phyloP scores from a whole-genome alignment of 2,329 filamentous ascomycete genomes.

The Colletotrichum sp. region DNA sequence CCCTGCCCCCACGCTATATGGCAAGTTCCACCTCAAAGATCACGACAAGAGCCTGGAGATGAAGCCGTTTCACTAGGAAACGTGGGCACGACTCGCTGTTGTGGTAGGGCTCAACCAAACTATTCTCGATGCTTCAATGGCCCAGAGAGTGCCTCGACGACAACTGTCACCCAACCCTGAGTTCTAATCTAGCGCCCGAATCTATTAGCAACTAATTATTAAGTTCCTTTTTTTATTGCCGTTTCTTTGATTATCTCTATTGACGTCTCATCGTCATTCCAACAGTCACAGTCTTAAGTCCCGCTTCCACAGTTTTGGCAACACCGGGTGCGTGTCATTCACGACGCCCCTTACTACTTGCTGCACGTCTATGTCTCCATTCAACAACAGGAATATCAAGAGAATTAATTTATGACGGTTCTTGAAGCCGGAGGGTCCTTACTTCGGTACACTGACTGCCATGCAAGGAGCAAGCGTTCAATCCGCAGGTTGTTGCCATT shows the following conservation, averaged over 20 bases:
- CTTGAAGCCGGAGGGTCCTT: not conserved
- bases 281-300: too few species aligned
- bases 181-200: too few species aligned
- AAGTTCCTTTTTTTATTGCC: not conserved
- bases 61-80: not conserved
- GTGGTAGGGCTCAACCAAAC: not conserved
- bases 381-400: not conserved
- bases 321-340: not conserved
- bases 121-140: not conserved
- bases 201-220: too few species aligned
- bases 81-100: not conserved
- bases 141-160: not conserved
- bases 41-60: not conserved
- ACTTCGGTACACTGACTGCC: not conserved
- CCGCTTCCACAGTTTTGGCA: not conserved
- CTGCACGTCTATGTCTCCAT: not conserved
- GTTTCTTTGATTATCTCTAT: not conserved
- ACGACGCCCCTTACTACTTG: not conserved
- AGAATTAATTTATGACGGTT: not conserved
- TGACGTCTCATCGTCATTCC: not conserved
- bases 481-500: not conserved
- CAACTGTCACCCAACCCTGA: too few species aligned
- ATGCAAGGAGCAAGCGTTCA: not conserved
- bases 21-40: not conserved
- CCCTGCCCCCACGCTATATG: not conserved